Conservation (phyloP, 345 rosid species). For the Euphorbia tirucalli region DNA sequence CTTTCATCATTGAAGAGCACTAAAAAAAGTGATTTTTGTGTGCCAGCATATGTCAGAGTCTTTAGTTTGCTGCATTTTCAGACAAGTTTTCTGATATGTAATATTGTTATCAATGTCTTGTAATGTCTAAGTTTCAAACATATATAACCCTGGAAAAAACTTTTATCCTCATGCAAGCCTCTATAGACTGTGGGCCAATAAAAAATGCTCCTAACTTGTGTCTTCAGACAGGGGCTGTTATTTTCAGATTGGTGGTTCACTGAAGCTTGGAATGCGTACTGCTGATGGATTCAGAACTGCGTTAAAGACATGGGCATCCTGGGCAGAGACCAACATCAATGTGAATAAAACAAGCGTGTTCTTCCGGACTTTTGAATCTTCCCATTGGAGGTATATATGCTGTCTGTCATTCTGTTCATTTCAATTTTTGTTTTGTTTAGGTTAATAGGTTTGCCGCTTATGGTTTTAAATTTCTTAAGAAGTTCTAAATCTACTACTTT, state of each 20-base stretch:
- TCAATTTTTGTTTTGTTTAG: not conserved
- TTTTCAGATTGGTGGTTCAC: constrained; percentile 48
- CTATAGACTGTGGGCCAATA: not conserved
- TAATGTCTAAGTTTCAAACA: constrained; percentile 1
- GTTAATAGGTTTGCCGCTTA: not conserved
- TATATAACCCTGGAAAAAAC: not conserved
- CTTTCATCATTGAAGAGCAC: no score
- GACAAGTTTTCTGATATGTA: not conserved
- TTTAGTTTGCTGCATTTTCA: not conserved
- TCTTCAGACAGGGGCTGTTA: constrained; percentile 63
- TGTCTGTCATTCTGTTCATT: constrained; percentile 10
- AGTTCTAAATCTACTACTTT: not conserved
- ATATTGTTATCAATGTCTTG: not conserved
- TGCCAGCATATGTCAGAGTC: no score
- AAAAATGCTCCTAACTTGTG: constrained; percentile 30
- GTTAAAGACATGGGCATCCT: constrained; percentile 30
- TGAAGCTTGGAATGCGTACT: constrained; percentile 43
- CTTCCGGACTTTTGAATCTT: constrained; percentile 69
- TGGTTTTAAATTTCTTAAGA: not conserved
- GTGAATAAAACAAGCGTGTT: constrained; percentile 26
- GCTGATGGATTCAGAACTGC: constrained; percentile 25
- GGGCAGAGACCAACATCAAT: constrained; percentile 27
- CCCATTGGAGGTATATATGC: constrained; percentile 76
- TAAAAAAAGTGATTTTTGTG: no score
- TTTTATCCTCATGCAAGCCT: not conserved